Evolutionary conservation across 116 monocot species (phyloP), one percentile per base, ranked within the genome.

Genomic region (Cymodocea nodosa): DNA sequence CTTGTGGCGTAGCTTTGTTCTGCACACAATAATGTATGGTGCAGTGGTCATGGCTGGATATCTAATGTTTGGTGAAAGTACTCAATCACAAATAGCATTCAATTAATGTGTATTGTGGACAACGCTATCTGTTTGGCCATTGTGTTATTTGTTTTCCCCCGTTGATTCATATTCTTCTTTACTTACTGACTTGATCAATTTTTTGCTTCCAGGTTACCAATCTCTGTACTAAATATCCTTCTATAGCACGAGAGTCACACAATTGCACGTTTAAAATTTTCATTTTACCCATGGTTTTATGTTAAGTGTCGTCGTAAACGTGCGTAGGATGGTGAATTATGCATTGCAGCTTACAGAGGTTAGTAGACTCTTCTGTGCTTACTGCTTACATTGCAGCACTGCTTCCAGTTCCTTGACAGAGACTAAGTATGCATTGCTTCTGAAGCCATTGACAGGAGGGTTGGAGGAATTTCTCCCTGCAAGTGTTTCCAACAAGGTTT

Each of bases 211-310:
- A 97, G 95, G 88, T 97, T 66, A 76, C 91, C 66, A 97, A 90
- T 68, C 97, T 88, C 22, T 75, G 90, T 66, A 90, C 91, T 2
- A 97, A 97, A 78, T 91, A 97, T 95, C 95, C 87, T 95, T 72
- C 30, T 0, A 55, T 44, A n/a, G n/a, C 3, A 14, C 15, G 17
- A 15, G 13, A 63, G 8, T n/a, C 2, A 5, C 12, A 40, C 23
- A 25, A 3, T n/a, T 23, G 16, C 23, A 37, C n/a, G 2, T 11
- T 23, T 14, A 23, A 23, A 13, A 1, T 48, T n/a, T 24, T 54
- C 51, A 5, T 2, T 17, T 24, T 52, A 36, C n/a, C 61, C 56
- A 25, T 9, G 19, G 35, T 12, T n/a, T n/a, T 13, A 23, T 8
- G 15, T 70, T 23, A 48, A 40, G 17, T 59, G 10, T 13, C 50